Evolutionary conservation across 805 yeast species (phyloP).

Genomic region (Candida endomychidarum): DNA sequence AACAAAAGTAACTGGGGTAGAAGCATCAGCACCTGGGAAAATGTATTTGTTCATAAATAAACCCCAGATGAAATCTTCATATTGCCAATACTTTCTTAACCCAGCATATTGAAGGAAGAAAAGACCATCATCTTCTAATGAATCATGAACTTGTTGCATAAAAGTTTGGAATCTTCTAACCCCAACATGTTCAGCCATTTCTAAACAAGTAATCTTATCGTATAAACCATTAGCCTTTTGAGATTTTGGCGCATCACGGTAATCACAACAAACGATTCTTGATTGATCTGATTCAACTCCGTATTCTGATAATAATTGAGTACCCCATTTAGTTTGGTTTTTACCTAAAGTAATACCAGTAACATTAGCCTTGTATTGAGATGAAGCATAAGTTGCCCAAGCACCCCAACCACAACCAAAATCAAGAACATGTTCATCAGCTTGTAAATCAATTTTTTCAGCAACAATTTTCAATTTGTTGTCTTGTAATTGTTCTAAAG

Average conservation of each 20-base stretch:
- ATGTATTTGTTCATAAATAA: conserved; percentile 93
- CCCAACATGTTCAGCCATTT: conserved; percentile 97
- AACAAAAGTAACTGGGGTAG: conserved; percentile 88
- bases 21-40: conserved; percentile 97
- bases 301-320: conserved; percentile 61
- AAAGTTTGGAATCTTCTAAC: conserved; percentile 77
- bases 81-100: conserved; percentile 88
- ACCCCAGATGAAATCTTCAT: conserved; percentile 93
- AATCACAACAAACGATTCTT: conserved; percentile 76
- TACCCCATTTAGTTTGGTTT: conserved; percentile 92
- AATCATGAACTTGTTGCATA: conserved; percentile 76
- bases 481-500: conserved; percentile 81
- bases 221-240: conserved; percentile 48
- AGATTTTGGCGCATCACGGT: conserved; percentile 85
- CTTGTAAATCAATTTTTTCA: conserved; percentile 72
- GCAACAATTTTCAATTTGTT: conserved; percentile 86
- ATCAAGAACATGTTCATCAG: conserved; percentile 77
- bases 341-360: conserved; percentile 89
- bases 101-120: conserved; percentile 90
- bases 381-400: conserved; percentile 78
- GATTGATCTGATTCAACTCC: conserved; percentile 72
- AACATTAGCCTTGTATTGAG: conserved; percentile 78
- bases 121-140: conserved; percentile 89
- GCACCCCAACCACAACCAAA: conserved; percentile 98
- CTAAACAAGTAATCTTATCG: conserved; percentile 86